Conservation (phyloP, 2,329 filamentous ascomycete genomes). For the Drechslerella coelobrocha region DNA sequence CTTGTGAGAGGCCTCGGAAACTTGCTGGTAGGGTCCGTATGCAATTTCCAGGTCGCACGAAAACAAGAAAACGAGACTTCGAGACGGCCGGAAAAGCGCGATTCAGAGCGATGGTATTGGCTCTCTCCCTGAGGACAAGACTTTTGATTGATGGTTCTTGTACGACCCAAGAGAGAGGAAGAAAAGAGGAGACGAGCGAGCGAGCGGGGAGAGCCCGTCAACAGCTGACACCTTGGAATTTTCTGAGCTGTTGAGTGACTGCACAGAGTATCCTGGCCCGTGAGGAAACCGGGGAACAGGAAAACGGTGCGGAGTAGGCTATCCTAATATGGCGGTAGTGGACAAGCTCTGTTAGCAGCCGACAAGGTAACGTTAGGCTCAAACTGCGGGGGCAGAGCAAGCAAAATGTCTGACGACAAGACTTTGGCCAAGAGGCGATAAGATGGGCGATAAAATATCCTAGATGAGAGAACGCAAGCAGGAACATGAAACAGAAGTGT, state of each 20-base stretch:
- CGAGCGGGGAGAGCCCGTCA: slow-evolving; percentile 1
- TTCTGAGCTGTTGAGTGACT: background rate
- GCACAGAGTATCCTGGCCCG: background rate
- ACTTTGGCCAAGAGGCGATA: background rate
- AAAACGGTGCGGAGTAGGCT: slow-evolving; percentile 33
- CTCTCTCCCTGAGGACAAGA: background rate
- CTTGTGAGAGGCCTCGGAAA: slow-evolving; percentile 20
- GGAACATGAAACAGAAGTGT: background rate
- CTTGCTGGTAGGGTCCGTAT: slow-evolving; percentile 26
- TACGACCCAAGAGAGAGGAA: slow-evolving; percentile 1
- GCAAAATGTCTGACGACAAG: background rate
- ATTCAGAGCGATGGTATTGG: background rate
- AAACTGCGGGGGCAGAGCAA: background rate
- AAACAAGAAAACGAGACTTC: slow-evolving; percentile 16
- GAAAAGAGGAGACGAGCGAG: background rate
- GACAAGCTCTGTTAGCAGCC: no score
- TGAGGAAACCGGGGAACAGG: slow-evolving; percentile 27
- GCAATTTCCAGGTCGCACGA: slow-evolving; percentile 45
- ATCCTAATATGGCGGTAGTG: background rate
- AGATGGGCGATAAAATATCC: background rate
- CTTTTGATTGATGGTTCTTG: background rate
- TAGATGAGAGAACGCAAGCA: background rate
- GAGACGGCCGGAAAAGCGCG: background rate
- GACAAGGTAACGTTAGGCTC: no score
- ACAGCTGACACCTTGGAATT: slow-evolving; percentile 1